Conservation (phyloP, 2,329 filamentous ascomycete species). For the Pseudogymnoascus sp. region DNA sequence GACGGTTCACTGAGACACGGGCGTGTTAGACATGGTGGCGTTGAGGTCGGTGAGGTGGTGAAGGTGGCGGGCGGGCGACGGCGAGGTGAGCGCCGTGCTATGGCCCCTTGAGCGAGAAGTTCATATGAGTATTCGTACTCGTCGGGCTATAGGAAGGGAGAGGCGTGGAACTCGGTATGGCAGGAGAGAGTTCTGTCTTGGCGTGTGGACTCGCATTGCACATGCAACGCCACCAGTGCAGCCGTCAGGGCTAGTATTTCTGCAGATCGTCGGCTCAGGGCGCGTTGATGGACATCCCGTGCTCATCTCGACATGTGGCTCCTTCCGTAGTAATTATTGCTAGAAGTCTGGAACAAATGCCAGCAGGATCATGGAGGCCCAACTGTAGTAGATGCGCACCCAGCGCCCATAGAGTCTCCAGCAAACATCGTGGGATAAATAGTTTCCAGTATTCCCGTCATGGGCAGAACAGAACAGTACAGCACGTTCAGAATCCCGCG, state of each 20-base stretch:
- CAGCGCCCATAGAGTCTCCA: too few species aligned
- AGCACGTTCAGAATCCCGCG: too few species aligned
- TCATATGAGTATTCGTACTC: background rate
- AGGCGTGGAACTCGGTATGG: background rate
- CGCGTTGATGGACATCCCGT: background rate
- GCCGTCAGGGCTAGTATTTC: background rate
- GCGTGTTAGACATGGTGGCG: background rate
- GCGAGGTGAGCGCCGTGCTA: constrained; percentile 9
- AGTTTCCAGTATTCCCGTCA: background rate
- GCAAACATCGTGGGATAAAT: background rate
- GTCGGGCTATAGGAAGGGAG: background rate
- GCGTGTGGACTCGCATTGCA: background rate
- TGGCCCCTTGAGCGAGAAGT: background rate
- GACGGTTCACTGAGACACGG: background rate
- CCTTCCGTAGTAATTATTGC: background rate
- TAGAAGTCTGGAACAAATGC: background rate
- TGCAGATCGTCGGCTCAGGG: background rate
- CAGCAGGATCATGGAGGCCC: background rate
- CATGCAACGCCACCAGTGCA: background rate
- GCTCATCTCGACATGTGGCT: background rate
- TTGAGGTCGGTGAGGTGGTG: background rate
- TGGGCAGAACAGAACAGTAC: background rate
- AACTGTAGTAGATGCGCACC: too few species aligned
- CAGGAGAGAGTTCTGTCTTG: background rate
- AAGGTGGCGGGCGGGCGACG: constrained; percentile 10